A percentile compares a stretch with the other conserved stretches of the same genome.
Evolutionary conservation across 139 green algal genomes (phyloP).

Genomic region (Chlorella sp.): DNA sequence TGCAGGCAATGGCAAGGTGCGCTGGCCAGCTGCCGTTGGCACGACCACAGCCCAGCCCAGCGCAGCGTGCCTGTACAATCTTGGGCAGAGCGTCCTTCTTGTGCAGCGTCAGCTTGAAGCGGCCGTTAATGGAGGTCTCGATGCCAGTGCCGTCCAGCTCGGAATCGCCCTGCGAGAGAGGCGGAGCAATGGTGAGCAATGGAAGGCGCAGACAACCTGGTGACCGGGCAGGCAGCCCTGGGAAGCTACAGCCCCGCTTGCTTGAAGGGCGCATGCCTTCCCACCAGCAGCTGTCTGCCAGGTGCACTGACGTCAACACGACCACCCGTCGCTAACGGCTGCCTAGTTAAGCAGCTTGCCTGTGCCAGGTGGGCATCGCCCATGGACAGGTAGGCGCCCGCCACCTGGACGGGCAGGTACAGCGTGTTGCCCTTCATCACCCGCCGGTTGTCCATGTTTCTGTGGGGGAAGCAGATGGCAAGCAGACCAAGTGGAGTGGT

Average conservation of each 20-base stretch:
- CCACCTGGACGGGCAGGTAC: constrained; percentile 72
- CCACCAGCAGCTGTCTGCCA: not conserved
- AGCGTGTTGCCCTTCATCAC: constrained; percentile 64
- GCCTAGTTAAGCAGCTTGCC: not conserved
- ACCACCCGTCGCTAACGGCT: not conserved
- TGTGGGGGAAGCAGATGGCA: no score
- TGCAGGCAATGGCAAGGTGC: no score
- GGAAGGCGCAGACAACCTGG: not conserved
- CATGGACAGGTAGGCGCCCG: constrained; percentile 67
- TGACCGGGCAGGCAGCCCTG: not conserved
- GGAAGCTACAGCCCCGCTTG: no score
- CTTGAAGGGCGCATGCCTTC: not conserved
- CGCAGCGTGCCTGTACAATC: constrained; percentile 9
- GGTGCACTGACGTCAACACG: no score
- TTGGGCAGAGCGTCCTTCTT: constrained; percentile 55
- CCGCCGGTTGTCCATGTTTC: constrained; percentile 70
- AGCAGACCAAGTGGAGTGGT: no score
- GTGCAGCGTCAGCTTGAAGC: constrained; percentile 71
- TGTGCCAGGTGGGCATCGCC: constrained; percentile 70
- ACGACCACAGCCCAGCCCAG: not conserved
- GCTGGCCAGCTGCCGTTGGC: no score
- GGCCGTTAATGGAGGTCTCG: constrained; percentile 70
- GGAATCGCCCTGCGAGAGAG: constrained; percentile 46
- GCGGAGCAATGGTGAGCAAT: no score
- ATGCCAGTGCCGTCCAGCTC: constrained; percentile 74